phyloP scores from a whole-genome alignment of 2,329 filamentous ascomycete species.

The Pseudogymnoascus sp. region DNA sequence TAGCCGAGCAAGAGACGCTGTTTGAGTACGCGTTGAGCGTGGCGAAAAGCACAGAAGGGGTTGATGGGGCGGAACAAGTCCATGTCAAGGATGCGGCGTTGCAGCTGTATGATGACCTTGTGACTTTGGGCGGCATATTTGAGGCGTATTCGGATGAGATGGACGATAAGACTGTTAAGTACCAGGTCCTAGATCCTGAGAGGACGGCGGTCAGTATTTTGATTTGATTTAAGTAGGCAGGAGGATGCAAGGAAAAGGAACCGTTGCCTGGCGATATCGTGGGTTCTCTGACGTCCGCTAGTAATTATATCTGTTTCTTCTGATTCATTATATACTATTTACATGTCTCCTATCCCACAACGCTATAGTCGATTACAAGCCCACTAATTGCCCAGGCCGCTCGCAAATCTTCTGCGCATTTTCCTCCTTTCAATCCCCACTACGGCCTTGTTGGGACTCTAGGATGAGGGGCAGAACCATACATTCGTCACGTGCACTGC shows the following conservation, averaged over 20 bases:
- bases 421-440: background rate
- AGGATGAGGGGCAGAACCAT: no score
- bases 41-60: background rate
- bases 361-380: background rate
- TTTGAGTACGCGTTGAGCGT: conserved; percentile 14
- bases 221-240: conserved; percentile 14
- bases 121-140: conserved; percentile 18
- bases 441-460: background rate
- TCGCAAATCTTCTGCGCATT: background rate
- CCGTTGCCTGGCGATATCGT: background rate
- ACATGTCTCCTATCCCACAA: background rate
- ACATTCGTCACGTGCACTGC: no score
- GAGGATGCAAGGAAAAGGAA: background rate
- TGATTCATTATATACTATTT: background rate
- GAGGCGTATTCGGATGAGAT: conserved; percentile 26
- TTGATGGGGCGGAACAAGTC: background rate
- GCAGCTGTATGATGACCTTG: background rate
- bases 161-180: conserved; percentile 30
- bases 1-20: conserved; percentile 33
- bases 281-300: background rate
- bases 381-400: background rate
- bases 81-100: background rate
- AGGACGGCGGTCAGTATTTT: conserved; percentile 32
- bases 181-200: conserved; percentile 33
- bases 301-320: background rate